Evolutionary conservation across 2,329 filamentous ascomycete genomes (phyloP).

Genomic region (Aspergillus sp.): DNA sequence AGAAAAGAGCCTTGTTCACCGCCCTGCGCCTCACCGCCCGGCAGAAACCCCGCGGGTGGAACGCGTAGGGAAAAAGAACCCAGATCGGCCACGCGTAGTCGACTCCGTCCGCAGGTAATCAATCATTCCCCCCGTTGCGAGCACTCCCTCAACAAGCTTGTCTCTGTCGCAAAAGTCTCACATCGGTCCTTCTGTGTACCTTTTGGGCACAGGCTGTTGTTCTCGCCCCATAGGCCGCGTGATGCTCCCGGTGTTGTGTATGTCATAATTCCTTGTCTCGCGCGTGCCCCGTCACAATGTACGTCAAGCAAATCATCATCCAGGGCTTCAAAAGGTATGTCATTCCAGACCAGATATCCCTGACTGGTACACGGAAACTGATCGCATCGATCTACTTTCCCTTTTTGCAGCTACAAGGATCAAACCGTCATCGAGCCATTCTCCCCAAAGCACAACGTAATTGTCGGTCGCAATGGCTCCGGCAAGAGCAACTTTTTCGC

Average conservation of each 20-base stretch:
- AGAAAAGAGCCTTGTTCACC: conserved; percentile 15
- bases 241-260: conserved; percentile 28
- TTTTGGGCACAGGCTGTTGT: conserved; percentile 3
- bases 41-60: conserved; percentile 36
- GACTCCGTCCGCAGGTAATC: conserved; percentile 14
- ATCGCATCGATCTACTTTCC: not conserved
- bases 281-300: conserved; percentile 61
- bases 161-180: not conserved
- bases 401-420: conserved; percentile 81
- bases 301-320: conserved; percentile 99
- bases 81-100: conserved; percentile 24
- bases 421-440: conserved; percentile 98
- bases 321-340: conserved; percentile 97
- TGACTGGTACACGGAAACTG: not conserved
- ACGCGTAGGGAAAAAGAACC: conserved; percentile 14
- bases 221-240: conserved; percentile 20
- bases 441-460: conserved; percentile 95
- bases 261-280: conserved; percentile 26
- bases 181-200: not conserved
- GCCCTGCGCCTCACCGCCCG: conserved; percentile 28
- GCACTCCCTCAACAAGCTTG: not conserved
- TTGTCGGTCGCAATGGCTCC: conserved; percentile 97
- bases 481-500: conserved; percentile 99
- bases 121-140: not conserved
- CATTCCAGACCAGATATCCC: not conserved